Conservation (phyloP, 169 alveolate species). For the Plasmodium chabaudi region DNA sequence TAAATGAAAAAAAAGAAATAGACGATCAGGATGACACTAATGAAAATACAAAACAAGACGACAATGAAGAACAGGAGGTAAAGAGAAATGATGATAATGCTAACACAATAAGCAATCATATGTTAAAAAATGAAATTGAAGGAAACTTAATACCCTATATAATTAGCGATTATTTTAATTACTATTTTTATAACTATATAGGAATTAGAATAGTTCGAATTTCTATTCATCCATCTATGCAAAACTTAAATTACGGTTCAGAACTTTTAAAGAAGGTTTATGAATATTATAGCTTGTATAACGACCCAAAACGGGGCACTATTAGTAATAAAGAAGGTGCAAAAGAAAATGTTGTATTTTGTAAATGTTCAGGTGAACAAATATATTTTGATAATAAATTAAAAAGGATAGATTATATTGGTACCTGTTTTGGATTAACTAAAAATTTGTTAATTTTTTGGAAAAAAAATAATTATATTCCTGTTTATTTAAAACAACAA, state of each 20-base stretch:
- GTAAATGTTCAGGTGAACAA: constrained; percentile 29
- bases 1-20: background rate
- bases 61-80: constrained; percentile 84
- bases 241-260: constrained; percentile 98
- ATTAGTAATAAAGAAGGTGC: constrained; percentile 13
- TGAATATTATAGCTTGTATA: constrained; percentile 64
- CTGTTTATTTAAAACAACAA: constrained; percentile 95
- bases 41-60: background rate
- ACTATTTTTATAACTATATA: constrained; percentile 58
- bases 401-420: constrained; percentile 93
- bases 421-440: constrained; percentile 98
- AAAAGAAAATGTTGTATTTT: constrained; percentile 24
- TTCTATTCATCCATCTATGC: constrained; percentile 99
- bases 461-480: constrained; percentile 93
- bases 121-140: constrained; percentile 98
- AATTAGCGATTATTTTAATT: constrained; percentile 94
- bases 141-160: constrained; percentile 96
- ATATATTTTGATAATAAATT: constrained; percentile 79
- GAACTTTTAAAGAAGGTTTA: constrained; percentile 88
- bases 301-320: constrained; percentile 46
- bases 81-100: constrained; percentile 87
- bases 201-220: constrained; percentile 97
- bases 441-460: constrained; percentile 94
- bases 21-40: background rate
- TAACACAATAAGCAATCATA: constrained; percentile 95